These are phyloP conservation scores for Blastobotrys buckinghamii DNA, from an alignment of 1,139 yeast species.

Conservation along the genomic window DNA sequence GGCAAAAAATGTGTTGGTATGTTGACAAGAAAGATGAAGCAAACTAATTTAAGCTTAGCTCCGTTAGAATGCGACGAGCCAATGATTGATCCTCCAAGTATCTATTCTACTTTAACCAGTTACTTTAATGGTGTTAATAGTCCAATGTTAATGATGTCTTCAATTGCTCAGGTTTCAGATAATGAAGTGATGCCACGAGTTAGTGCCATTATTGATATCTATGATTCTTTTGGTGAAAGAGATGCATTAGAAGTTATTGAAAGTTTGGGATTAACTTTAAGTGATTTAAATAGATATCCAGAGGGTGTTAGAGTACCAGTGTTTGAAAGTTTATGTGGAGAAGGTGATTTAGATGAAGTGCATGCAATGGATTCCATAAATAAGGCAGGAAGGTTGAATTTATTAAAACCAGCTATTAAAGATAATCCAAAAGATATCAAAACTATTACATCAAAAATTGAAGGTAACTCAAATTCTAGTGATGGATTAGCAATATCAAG, in stretches of 20 bases:
- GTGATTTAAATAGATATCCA: constrained; percentile 65
- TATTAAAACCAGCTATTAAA: neutral
- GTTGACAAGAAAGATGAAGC: neutral
- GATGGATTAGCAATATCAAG: constrained; percentile 57
- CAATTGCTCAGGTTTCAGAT: constrained; percentile 31
- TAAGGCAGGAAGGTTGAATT: neutral
- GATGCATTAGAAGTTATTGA: constrained; percentile 1
- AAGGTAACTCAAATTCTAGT: constrained; percentile 52
- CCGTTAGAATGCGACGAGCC: constrained; percentile 12
- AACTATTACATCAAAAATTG: constrained; percentile 35
- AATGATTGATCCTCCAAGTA: constrained; percentile 23
- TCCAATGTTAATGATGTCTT: constrained; percentile 31
- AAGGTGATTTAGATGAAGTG: constrained; percentile 1
- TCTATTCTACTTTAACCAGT: constrained; percentile 18
- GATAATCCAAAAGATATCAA: constrained; percentile 40
- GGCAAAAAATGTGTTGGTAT: neutral
- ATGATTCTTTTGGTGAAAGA: constrained; percentile 4
- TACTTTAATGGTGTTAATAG: constrained; percentile 14
- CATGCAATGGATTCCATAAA: neutral
- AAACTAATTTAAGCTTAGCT: neutral
- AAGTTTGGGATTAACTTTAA: constrained; percentile 42
- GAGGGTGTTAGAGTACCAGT: constrained; percentile 59
- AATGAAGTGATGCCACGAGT: constrained; percentile 5
- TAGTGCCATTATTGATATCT: neutral
- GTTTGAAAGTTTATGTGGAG: constrained; percentile 1